Base-by-base conservation (phyloP, 2,329 filamentous ascomycete genomes). In the Nigrospora osmanthi region DNA sequence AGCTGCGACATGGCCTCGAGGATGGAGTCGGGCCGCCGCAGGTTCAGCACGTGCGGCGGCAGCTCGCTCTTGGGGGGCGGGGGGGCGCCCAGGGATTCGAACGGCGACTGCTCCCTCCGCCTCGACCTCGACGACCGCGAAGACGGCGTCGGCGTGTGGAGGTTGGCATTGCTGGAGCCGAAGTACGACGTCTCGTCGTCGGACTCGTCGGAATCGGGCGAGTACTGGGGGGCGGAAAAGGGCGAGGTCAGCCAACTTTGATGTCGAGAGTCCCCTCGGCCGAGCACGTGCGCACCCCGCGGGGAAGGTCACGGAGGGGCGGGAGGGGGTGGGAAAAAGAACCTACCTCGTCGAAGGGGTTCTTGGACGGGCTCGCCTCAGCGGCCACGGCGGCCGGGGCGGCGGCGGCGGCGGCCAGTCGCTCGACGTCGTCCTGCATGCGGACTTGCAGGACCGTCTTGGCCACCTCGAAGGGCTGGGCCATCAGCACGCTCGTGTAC, bases 401-500 rank as follows among this genome's bases (percentile, higher is more conserved):
- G 33, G 40, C 40, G 15, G 40, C 56, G 33, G 59, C 53, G 7
- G 55, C 50, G 12, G 53, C 54, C 37, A 67, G 46, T 1, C 59
- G 59, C 39, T 69, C 70, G 33, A 68, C 55, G 43, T 71, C 71
- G 53, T 77, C 76, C 55, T 82, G 78, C 50, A 65, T 68, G 52
- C 75, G 80, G 42, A 89, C 81, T 67, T 98, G 93, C 55, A 98
- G 69, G 45, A 97, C 80, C 13, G 85, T 93, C 75, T 96, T 97
- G 59, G 91, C 89, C 47, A 96, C 90, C 71, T 97, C 93, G 64
- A 98, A 97, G 13, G 93, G 93, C 67, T 98, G 93, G 44, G 89
- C 86, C 61, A 95, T 83, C 58, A 97, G 66, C 19, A 95, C 83
- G 47, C 85, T 89, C 13, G 84, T 85, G 68, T 98, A 98, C 61